Evolutionary conservation across 202 grass and related monocot genomes (phyloP).

Genomic region (Panicum hallii): DNA sequence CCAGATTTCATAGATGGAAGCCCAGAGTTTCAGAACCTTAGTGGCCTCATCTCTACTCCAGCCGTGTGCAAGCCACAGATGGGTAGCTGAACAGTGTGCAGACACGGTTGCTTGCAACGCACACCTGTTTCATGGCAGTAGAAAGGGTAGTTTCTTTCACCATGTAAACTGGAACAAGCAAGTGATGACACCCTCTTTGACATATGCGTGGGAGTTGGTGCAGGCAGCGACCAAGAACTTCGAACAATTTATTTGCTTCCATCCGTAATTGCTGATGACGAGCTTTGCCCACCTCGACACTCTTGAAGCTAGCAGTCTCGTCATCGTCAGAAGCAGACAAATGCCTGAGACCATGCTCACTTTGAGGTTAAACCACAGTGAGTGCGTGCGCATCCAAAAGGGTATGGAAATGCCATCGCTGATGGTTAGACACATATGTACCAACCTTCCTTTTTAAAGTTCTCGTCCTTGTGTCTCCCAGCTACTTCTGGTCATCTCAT

Average conservation of each 20-base stretch:
- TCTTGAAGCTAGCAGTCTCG: conserved; percentile 42
- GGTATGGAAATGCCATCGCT: conserved; percentile 30
- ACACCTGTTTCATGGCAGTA: conserved; percentile 34
- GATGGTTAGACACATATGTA: conserved; percentile 49
- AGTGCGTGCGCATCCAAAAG: conserved; percentile 41
- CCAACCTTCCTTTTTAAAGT: conserved; percentile 46
- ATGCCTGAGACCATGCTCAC: conserved; percentile 53
- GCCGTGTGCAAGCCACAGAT: not conserved
- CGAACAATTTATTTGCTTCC: conserved; percentile 44
- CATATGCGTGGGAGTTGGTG: conserved; percentile 63
- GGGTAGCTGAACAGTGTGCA: conserved; percentile 25
- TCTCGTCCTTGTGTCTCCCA: conserved; percentile 6
- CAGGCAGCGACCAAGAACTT: conserved; percentile 64
- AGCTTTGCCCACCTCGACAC: conserved; percentile 53
- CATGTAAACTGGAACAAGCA: conserved; percentile 35
- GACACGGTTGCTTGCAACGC: conserved; percentile 2
- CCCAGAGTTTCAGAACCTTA: not conserved
- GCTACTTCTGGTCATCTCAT: conserved; percentile 8
- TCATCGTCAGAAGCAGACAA: conserved; percentile 55
- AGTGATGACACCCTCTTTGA: conserved; percentile 56
- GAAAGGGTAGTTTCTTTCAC: conserved; percentile 43
- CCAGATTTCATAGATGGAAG: conserved; percentile 19
- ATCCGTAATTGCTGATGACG: conserved; percentile 50
- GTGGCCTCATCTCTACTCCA: not conserved
- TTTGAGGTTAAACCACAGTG: conserved; percentile 56